Evolutionary conservation across 2,329 filamentous ascomycete genomes (phyloP).

Genomic region (Beauveria medogensis): DNA sequence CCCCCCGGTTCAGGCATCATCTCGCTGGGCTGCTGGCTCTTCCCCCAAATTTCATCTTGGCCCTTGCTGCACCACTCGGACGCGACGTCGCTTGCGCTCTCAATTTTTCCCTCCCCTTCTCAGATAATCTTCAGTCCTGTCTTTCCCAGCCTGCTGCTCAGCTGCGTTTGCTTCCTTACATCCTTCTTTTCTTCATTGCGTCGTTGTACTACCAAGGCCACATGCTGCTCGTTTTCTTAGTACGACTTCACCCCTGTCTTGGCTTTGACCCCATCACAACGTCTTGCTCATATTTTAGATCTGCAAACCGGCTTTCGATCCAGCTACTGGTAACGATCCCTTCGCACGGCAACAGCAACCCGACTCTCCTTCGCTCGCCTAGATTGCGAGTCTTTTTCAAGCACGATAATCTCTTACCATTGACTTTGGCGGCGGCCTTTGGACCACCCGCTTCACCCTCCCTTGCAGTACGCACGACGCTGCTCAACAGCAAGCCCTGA

Average conservation of each 20-base stretch:
- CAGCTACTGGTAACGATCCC: neutral
- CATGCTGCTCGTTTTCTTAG: neutral
- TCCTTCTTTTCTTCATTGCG: neutral
- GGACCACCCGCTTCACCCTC: neutral
- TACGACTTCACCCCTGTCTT: neutral
- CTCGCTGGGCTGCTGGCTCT: conserved; percentile 1
- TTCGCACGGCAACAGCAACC: neutral
- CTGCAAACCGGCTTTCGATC: neutral
- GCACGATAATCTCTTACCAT: neutral
- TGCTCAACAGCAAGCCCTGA: neutral
- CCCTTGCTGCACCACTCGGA: conserved; percentile 1
- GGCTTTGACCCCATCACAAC: neutral
- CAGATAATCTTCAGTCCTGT: neutral
- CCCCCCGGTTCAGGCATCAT: neutral
- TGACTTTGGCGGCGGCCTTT: neutral
- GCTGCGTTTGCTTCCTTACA: neutral
- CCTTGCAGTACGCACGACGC: neutral
- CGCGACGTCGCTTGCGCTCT: conserved; percentile 6
- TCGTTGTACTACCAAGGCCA: neutral
- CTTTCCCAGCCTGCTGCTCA: neutral
- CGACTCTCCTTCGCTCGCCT: neutral
- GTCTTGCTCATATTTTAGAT: neutral
- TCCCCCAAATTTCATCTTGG: neutral
- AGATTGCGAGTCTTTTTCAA: neutral
- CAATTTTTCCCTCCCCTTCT: conserved; percentile 11